These are phyloP conservation scores for Pichia exigua DNA, from an alignment of 805 yeast species.

Conservation along the genomic window DNA sequence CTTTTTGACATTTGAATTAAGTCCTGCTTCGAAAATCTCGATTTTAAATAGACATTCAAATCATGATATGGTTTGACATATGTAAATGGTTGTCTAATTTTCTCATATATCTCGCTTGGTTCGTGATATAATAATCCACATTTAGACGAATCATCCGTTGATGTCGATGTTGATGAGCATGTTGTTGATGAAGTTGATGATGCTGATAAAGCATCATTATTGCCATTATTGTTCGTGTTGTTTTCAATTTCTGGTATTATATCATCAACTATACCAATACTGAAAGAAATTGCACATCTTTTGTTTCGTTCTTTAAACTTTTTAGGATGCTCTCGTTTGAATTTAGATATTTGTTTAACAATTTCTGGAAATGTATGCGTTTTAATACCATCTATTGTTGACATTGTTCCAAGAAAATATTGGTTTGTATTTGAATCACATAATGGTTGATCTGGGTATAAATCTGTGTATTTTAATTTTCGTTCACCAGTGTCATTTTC, in stretches of 20 bases:
- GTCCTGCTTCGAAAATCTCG: conserved; percentile 54
- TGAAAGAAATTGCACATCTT: conserved; percentile 37
- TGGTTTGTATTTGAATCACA: conserved; percentile 59
- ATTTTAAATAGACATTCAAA: conserved; percentile 61
- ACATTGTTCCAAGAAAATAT: conserved; percentile 50
- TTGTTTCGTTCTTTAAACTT: conserved; percentile 28
- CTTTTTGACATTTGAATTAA: conserved; percentile 77
- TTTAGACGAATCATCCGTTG: conserved; percentile 4
- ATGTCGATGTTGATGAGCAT: neutral
- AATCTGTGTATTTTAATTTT: conserved; percentile 1
- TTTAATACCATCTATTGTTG: conserved; percentile 30
- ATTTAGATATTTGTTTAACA: conserved; percentile 34
- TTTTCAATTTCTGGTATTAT: conserved; percentile 1
- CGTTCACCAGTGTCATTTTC: neutral
- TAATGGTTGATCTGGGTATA: conserved; percentile 27
- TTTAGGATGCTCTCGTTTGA: conserved; percentile 34
- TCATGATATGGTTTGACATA: conserved; percentile 90
- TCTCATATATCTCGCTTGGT: conserved; percentile 73
- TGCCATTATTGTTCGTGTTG: neutral
- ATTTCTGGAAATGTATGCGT: conserved; percentile 54
- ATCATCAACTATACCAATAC: conserved; percentile 38
- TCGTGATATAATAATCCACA: conserved; percentile 45
- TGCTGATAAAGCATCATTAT: conserved; percentile 8
- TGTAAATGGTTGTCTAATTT: conserved; percentile 68
- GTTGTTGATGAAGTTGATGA: neutral